Percentiles rank a stretch among this genome's conserved stretches.
phyloP scores from a whole-genome alignment of 2,329 filamentous ascomycete genomes.

The Trichoderma sp. region DNA sequence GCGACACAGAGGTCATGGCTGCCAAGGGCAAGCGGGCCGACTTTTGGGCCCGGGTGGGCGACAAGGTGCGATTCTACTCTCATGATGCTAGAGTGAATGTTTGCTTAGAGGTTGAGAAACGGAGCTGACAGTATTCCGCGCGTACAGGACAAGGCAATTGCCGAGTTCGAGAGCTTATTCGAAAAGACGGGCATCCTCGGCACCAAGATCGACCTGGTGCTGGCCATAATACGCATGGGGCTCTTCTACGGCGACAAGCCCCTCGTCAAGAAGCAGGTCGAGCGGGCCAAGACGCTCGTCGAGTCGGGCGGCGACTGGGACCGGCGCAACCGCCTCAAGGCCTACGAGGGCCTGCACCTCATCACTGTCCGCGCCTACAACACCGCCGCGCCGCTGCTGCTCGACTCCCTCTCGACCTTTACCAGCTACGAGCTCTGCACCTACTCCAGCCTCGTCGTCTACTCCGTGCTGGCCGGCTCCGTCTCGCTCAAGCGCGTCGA shows the following conservation, averaged over 20 bases:
- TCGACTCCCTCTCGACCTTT: conserved; percentile 97
- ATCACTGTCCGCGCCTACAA: conserved; percentile 91
- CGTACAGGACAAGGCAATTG: conserved; percentile 84
- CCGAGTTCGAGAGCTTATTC: conserved; percentile 88
- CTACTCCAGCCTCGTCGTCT: conserved; percentile 92
- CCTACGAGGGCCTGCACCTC: conserved; percentile 92
- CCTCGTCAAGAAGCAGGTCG: conserved; percentile 90
- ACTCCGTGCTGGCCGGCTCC: conserved; percentile 91
- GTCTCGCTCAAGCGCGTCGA: conserved; percentile 95
- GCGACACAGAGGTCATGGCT: conserved; percentile 91
- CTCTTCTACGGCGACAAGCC: conserved; percentile 95
- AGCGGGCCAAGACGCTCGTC: conserved; percentile 85
- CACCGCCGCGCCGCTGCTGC: conserved; percentile 84
- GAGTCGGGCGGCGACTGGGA: conserved; percentile 98
- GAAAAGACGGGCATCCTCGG: conserved; percentile 97
- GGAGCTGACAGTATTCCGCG: neutral
- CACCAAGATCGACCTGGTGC: conserved; percentile 94
- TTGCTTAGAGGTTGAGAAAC: neutral
- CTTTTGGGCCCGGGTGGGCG: conserved; percentile 92
- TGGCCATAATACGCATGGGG: conserved; percentile 93
- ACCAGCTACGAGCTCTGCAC: conserved; percentile 98
- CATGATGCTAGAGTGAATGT: neutral
- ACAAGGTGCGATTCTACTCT: conserved; percentile 69
- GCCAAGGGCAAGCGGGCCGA: conserved; percentile 94
- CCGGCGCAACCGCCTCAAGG: conserved; percentile 95